A percentile compares a stretch with the other conserved stretches of the same genome.
Conservation (phyloP, 2,329 filamentous ascomycete genomes). For the Penicillium fuscoglaucum region DNA sequence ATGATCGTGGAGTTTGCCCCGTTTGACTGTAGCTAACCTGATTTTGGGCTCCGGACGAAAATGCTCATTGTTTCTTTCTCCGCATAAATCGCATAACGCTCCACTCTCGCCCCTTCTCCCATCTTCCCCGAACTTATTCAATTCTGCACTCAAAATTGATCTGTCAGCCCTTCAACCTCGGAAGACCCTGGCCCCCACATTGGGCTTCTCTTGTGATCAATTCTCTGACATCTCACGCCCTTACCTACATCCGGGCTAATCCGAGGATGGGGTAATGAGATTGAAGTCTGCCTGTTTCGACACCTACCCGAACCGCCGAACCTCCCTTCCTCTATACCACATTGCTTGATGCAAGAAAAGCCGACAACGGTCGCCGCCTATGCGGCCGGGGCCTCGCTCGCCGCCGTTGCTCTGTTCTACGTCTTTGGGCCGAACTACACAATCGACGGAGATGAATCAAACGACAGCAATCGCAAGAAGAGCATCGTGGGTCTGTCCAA, state of each 20-base stretch:
- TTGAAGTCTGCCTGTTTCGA: slow-evolving; percentile 16
- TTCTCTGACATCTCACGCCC: background rate
- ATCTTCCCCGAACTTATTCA: slow-evolving; percentile 20
- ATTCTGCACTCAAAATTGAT: background rate
- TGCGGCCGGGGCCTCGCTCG: slow-evolving; percentile 90
- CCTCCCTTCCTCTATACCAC: slow-evolving; percentile 1
- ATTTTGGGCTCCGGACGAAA: background rate
- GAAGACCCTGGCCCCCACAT: background rate
- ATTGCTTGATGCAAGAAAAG: slow-evolving; percentile 72
- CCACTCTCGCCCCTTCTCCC: slow-evolving; percentile 19
- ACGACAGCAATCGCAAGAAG: slow-evolving; percentile 67
- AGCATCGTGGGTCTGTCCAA: slow-evolving; percentile 87
- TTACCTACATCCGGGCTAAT: slow-evolving; percentile 2
- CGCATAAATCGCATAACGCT: slow-evolving; percentile 23
- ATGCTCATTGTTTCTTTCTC: slow-evolving; percentile 14
- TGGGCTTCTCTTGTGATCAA: background rate
- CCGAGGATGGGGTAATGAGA: slow-evolving; percentile 23
- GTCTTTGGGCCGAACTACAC: slow-evolving; percentile 98
- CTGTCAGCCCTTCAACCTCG: background rate
- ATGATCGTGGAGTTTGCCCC: slow-evolving; percentile 12
- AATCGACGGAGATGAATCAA: slow-evolving; percentile 74
- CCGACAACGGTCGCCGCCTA: slow-evolving; percentile 83
- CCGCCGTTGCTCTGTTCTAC: slow-evolving; percentile 91
- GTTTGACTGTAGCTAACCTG: slow-evolving; percentile 6
- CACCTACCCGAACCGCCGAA: slow-evolving; percentile 11